Conservation (phyloP, 345 rosid genomes). For the Aethionema arabicum region DNA sequence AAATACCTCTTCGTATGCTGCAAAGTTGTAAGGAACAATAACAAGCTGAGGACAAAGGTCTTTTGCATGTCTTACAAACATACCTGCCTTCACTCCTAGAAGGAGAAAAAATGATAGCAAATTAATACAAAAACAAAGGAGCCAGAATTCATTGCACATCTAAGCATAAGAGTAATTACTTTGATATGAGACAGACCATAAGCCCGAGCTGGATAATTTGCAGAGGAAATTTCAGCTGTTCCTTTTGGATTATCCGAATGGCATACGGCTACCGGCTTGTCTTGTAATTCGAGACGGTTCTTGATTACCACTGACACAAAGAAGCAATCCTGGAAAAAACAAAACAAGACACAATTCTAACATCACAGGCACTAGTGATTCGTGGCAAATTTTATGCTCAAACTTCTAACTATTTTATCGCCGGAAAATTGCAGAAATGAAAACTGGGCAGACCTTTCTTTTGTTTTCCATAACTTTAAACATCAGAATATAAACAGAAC, state of each 20-base stretch:
- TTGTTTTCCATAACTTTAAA: background rate
- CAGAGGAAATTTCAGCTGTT: conserved; percentile 97
- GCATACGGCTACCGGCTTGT: conserved; percentile 87
- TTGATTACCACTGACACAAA: conserved; percentile 88
- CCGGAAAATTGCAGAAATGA: background rate
- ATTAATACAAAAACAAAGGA: conserved; percentile 21
- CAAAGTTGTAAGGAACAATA: conserved; percentile 85
- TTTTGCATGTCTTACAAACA: conserved; percentile 92
- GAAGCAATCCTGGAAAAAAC: conserved; percentile 77
- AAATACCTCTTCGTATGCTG: conserved; percentile 81
- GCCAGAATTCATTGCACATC: conserved; percentile 9
- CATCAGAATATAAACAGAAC: background rate
- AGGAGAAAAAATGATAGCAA: conserved; percentile 19
- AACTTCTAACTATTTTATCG: conserved; percentile 1
- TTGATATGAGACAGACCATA: conserved; percentile 59
- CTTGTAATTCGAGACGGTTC: conserved; percentile 63
- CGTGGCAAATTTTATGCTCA: background rate
- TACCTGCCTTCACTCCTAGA: conserved; percentile 84
- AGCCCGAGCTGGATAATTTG: conserved; percentile 88
- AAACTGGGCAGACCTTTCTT: conserved; percentile 11
- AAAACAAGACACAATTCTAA: conserved; percentile 6
- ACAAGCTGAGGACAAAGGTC: conserved; percentile 81
- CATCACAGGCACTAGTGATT: conserved; percentile 5
- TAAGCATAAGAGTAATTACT: conserved; percentile 29
- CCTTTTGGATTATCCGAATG: conserved; percentile 93